Base-by-base conservation (phyloP, 2,329 filamentous ascomycete genomes). In the Gremmenia infestans region DNA sequence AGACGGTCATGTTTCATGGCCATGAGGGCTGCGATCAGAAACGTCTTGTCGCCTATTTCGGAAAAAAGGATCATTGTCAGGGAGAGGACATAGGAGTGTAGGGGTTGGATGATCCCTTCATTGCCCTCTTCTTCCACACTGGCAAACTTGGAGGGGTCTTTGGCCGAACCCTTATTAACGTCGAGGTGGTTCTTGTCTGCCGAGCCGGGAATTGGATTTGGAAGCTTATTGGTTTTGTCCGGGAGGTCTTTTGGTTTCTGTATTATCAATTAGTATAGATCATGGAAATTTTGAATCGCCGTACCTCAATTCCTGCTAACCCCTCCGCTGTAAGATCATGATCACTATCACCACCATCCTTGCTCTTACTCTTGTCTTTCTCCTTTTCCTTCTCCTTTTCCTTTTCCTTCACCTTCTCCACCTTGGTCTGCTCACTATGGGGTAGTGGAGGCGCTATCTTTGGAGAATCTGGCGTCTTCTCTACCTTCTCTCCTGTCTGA, bases 11-110 rank as follows among this genome's bases (percentile, higher is more conserved):
- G 93, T 71, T 96, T 94, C 94, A 99, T 99, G 12, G 94, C 94
- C 94, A 99, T 99, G 17, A 99, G 82, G 7, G 92, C 93, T 6
- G 94, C 94, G 22, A 99, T 91, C 45, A 99, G 81, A 77, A 99
- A 99, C 0, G 94, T 99, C 76, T 99, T 99, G 81, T 99, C 94
- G 61, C 94, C 94, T 66, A 99, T 85, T 72, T 99, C 94, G 48
- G 93, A 97, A 66, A 97, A 88, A 60, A 97, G 78, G 67, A 99
- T 99, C 94, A 97, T 99, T 56, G 92, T 93, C 58, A 97, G 85
- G 15, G 94, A 96, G 35, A 97, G 85, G 12, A 96, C 69, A 68
- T 94, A 95, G 4, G 94, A 97, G 72, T 99, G 93, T 67, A 86
- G 78, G 17, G 90, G 89, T 60, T 86, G 87, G 57, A 92, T 91